Evolutionary conservation across 305 asterid species (phyloP).

Genomic region (Fraxinus angustifolia): DNA sequence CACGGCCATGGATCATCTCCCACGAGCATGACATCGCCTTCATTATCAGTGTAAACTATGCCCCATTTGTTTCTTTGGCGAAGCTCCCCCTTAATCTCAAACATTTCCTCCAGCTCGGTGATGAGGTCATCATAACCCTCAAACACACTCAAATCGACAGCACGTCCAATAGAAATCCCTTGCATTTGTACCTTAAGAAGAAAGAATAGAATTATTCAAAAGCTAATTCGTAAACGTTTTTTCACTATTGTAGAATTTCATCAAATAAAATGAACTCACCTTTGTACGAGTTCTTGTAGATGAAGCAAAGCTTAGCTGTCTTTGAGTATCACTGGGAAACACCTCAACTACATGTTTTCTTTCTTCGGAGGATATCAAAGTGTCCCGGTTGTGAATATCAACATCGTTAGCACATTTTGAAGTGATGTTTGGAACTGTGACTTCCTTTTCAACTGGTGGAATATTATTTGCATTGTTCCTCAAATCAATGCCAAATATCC

Average conservation of each 20-base stretch:
- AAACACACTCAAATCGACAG: conserved; percentile 62
- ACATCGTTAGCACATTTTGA: conserved; percentile 21
- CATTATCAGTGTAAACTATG: conserved; percentile 68
- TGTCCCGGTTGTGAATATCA: conserved; percentile 27
- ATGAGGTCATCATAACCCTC: conserved; percentile 67
- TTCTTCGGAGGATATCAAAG: conserved; percentile 32
- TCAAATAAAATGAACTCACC: conserved; percentile 33
- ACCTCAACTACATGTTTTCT: conserved; percentile 30
- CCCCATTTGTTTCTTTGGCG: conserved; percentile 61
- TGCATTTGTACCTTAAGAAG: conserved; percentile 75
- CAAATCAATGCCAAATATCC: conserved; percentile 75
- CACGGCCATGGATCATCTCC: conserved; percentile 95
- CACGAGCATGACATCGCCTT: conserved; percentile 87
- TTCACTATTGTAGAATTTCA: background rate
- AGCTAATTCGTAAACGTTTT: background rate
- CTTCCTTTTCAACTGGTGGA: conserved; percentile 30
- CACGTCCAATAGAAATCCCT: conserved; percentile 88
- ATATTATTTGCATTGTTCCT: conserved; percentile 36
- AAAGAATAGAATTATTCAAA: background rate
- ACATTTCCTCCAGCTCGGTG: conserved; percentile 57
- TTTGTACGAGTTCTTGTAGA: conserved; percentile 74
- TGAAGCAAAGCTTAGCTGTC: conserved; percentile 29
- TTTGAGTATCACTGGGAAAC: conserved; percentile 34
- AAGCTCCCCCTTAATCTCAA: conserved; percentile 77
- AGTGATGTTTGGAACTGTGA: conserved; percentile 7